These are phyloP conservation scores for Thielaviopsis cerberus DNA, from an alignment of 2,329 filamentous ascomycete genomes.

Conservation along the genomic window DNA sequence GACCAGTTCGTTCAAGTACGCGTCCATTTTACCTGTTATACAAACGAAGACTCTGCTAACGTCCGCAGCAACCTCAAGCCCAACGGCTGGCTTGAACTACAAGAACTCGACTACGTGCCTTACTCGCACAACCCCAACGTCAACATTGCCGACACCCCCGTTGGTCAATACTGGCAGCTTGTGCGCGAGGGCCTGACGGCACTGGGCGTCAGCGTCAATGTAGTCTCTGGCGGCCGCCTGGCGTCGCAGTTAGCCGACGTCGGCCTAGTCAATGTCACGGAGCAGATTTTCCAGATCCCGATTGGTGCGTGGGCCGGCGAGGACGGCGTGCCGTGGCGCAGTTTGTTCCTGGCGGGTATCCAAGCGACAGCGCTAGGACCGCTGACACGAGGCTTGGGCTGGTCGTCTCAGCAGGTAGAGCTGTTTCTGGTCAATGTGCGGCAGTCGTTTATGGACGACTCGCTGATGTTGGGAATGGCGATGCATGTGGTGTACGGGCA, in stretches of 20 bases:
- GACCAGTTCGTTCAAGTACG: conserved; percentile 27
- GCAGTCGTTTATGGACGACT: conserved; percentile 28
- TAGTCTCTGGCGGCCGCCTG: conserved; percentile 24
- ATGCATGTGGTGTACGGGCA: conserved; percentile 36
- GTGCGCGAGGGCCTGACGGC: conserved; percentile 25
- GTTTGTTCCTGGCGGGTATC: conserved; percentile 29
- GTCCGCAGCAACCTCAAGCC: conserved; percentile 29
- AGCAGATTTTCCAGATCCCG: conserved; percentile 31
- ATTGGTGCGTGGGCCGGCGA: conserved; percentile 37
- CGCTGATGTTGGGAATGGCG: conserved; percentile 33
- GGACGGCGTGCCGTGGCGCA: conserved; percentile 33
- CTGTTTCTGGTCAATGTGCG: conserved; percentile 29
- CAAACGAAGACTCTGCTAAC: background rate
- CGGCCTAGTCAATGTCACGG: conserved; percentile 33
- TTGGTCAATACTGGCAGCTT: conserved; percentile 28
- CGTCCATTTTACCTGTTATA: background rate
- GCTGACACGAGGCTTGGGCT: conserved; percentile 30
- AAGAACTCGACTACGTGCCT: conserved; percentile 34
- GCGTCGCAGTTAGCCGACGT: conserved; percentile 28
- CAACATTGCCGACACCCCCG: conserved; percentile 23
- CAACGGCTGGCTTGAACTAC: conserved; percentile 36
- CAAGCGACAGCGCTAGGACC: conserved; percentile 33
- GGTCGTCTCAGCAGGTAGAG: conserved; percentile 30
- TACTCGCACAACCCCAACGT: conserved; percentile 24
- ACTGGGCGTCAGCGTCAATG: conserved; percentile 29